phyloP scores from a whole-genome alignment of 1,139 yeast species.

The Hansenula lynferdii region DNA sequence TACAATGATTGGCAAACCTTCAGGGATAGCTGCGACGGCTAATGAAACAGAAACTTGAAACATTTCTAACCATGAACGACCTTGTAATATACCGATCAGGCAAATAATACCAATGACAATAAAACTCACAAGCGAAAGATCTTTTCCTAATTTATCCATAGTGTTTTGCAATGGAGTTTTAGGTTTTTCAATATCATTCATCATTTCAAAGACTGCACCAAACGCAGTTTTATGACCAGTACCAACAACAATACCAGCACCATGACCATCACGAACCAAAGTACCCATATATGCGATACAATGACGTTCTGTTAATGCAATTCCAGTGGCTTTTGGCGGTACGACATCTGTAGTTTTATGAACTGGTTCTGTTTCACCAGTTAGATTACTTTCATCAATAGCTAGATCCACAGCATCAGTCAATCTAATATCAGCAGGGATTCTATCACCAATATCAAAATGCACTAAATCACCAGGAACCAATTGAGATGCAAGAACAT shows the following conservation, averaged over 20 bases:
- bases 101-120: conserved; percentile 84
- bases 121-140: conserved; percentile 77
- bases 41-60: conserved; percentile 93
- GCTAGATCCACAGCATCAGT: conserved; percentile 71
- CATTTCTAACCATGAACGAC: conserved; percentile 94
- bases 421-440: conserved; percentile 70
- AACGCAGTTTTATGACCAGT: conserved; percentile 86
- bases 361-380: conserved; percentile 92
- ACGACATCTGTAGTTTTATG: conserved; percentile 54
- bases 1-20: conserved; percentile 94
- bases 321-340: conserved; percentile 22
- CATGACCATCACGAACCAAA: conserved; percentile 90
- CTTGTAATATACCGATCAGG: conserved; percentile 80
- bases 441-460: conserved; percentile 86
- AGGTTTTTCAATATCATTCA: conserved; percentile 90
- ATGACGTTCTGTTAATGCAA: conserved; percentile 60
- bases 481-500: conserved; percentile 77
- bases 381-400: conserved; percentile 76
- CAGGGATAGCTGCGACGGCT: conserved; percentile 98
- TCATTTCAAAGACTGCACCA: conserved; percentile 88
- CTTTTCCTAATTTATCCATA: conserved; percentile 93
- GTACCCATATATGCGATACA: conserved; percentile 96
- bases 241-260: conserved; percentile 87
- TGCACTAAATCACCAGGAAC: conserved; percentile 95
- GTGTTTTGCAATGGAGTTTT: conserved; percentile 92